A percentile compares a stretch with the other conserved stretches of the same genome.
Conservation (phyloP, 768 basidiomycete genomes). For the Austroboletus festivus region DNA sequence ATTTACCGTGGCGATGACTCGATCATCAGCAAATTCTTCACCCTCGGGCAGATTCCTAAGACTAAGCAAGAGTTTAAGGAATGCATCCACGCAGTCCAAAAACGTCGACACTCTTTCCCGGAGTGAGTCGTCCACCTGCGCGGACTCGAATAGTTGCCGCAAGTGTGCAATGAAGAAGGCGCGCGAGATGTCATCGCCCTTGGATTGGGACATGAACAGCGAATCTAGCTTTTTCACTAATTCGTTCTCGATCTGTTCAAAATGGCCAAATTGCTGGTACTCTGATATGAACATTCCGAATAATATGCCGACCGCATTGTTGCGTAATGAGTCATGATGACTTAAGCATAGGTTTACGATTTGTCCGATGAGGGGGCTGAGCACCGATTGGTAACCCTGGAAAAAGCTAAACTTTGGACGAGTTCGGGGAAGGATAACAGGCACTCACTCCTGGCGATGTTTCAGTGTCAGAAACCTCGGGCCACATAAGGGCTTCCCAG, state of each 20-base stretch:
- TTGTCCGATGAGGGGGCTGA: conserved; percentile 82
- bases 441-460: conserved; percentile 64
- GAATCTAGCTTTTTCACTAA: conserved; percentile 88
- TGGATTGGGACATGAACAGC: conserved; percentile 90
- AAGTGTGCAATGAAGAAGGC: conserved; percentile 92
- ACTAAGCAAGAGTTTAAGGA: conserved; percentile 86
- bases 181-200: conserved; percentile 86
- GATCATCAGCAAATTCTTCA: conserved; percentile 92
- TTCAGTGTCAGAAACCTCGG: conserved; percentile 49
- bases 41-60: conserved; percentile 88
- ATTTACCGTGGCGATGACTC: conserved; percentile 83
- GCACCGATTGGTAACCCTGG: conserved; percentile 81
- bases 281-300: conserved; percentile 95
- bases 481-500: conserved; percentile 86
- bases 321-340: conserved; percentile 89
- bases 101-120: conserved; percentile 76
- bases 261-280: conserved; percentile 79
- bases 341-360: conserved; percentile 92
- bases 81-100: conserved; percentile 86
- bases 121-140: conserved; percentile 75
- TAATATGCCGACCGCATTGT: conserved; percentile 86
- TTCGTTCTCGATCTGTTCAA: conserved; percentile 88
- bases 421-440: background rate
- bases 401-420: background rate
- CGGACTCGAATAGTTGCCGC: conserved; percentile 82